phyloP scores from a whole-genome alignment of 2,329 filamentous ascomycete genomes.

The Calonectria hongkongensis region DNA sequence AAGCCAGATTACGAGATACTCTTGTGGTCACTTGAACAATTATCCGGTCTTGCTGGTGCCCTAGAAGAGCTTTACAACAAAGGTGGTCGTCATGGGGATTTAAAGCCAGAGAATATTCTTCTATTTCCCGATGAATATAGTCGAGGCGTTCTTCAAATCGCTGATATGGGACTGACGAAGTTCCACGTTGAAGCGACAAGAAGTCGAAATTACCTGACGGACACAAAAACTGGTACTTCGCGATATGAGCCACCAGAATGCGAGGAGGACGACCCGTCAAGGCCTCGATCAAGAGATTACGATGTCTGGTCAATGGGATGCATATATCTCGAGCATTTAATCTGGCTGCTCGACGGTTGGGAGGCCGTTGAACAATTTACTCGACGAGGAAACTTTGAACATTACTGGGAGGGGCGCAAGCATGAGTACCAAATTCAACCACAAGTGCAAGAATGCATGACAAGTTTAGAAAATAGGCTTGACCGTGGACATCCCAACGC shows the following conservation, averaged over 20 bases:
- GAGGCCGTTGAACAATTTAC: neutral
- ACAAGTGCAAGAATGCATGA: neutral
- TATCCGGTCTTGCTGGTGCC: neutral
- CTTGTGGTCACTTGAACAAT: neutral
- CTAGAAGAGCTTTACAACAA: neutral
- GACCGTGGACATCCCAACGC: too few relatives aligned
- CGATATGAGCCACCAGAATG: conserved; percentile 3
- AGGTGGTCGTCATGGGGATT: neutral
- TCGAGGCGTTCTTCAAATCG: neutral
- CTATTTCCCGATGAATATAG: neutral
- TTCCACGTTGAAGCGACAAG: neutral
- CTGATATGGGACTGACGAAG: neutral
- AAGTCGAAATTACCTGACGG: too few relatives aligned
- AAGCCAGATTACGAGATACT: neutral
- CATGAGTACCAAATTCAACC: neutral
- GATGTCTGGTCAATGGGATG: conserved; percentile 8
- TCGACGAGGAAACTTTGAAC: neutral
- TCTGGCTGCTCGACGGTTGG: neutral
- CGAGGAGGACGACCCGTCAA: neutral
- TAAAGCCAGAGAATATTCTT: conserved; percentile 1
- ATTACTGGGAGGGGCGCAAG: neutral
- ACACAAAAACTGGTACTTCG: neutral
- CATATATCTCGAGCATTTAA: neutral
- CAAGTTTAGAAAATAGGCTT: neutral
- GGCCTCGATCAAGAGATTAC: neutral